Base-by-base conservation (phyloP, 148 eudicot genomes). In the Arbutus unedo region DNA sequence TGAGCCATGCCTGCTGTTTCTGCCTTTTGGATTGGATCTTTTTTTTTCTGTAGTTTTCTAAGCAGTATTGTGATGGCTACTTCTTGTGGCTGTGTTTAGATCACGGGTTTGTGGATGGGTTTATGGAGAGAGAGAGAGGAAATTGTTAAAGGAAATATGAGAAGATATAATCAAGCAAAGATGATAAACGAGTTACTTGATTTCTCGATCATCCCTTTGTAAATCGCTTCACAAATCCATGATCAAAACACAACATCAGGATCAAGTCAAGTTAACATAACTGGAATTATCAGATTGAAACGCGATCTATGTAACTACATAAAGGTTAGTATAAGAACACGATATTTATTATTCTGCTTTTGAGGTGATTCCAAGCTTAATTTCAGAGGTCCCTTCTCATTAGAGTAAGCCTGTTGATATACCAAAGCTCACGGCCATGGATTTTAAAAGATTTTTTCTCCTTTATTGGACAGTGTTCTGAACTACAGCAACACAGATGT, bases 401-500 rank as follows among this genome's bases (percentile, higher is more conserved):
- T 13, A 13, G 44, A 67, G 41, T 31, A 67, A 25, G 15, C 72
- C 25, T 3, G 4, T 64, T 21, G 1, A 60, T 38, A 15, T 68
- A 41, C 48, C 49, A 71, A 71, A 70, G 74, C 74, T 31, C 76
- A 72, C 18, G 9, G 23, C 11, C 48, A 15, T 68, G 31, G 3
- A 68, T 23, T 64, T 3, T 21, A 25, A 19, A 11, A 31, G 38
- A 31, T 31, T 8, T 47, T 77, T 50, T 72, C 25, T 77, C 82
- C 74, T 83, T 43, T 67, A 47, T 78, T 78, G 80, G 74, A 31
- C 90, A 94, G 99, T 38, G 23, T 83, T 67, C 84, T 96, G 84
- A 88, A 91, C 77, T 96, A 96, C 81, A 89, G 51, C 7, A 89
- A 87, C 49, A 79, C 82, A 19, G 99, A 96, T 89, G 98, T 92